A percentile compares a stretch with the other conserved stretches of the same genome.
Evolutionary conservation across 2,329 filamentous ascomycete species (phyloP).

Genomic region (Claviceps capensis): DNA sequence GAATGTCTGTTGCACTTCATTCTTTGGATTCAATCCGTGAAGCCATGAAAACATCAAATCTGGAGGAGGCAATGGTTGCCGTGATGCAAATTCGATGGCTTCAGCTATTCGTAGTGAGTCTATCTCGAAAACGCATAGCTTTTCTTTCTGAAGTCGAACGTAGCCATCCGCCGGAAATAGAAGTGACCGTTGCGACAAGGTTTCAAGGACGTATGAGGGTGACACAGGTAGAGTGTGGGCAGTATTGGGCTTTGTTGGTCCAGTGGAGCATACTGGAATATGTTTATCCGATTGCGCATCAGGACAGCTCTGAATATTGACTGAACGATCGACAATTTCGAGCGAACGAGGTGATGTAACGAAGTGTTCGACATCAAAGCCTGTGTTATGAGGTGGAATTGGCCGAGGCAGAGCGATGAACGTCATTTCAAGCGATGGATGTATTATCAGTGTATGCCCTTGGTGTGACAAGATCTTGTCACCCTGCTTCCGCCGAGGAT

Average conservation of each 20-base stretch:
- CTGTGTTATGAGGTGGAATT: slow-evolving; percentile 30
- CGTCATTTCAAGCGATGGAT: slow-evolving; percentile 27
- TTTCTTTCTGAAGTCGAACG: slow-evolving; percentile 32
- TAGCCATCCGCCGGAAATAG: slow-evolving; percentile 61
- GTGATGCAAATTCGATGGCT: slow-evolving; percentile 62
- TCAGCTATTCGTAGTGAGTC: slow-evolving; percentile 52
- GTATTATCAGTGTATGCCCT: not conserved
- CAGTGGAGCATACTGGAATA: slow-evolving; percentile 76
- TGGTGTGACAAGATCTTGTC: not conserved
- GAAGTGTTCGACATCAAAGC: slow-evolving; percentile 24
- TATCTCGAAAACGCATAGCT: slow-evolving; percentile 58
- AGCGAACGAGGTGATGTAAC: slow-evolving; percentile 29
- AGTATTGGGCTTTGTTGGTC: slow-evolving; percentile 42
- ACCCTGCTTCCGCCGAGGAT: not conserved
- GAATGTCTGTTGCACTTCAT: slow-evolving; percentile 79
- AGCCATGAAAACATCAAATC: slow-evolving; percentile 91
- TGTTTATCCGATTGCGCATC: slow-evolving; percentile 71
- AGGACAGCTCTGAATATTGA: slow-evolving; percentile 14
- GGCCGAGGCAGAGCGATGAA: slow-evolving; percentile 40
- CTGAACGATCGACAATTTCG: slow-evolving; percentile 14
- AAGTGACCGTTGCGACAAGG: slow-evolving; percentile 48
- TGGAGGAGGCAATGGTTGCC: slow-evolving; percentile 72
- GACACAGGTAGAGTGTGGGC: slow-evolving; percentile 53
- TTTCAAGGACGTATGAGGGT: slow-evolving; percentile 39
- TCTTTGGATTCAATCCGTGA: slow-evolving; percentile 80